Conservation (phyloP, 1,284 basidiomycete genomes). For the Inonotus hispidus region DNA sequence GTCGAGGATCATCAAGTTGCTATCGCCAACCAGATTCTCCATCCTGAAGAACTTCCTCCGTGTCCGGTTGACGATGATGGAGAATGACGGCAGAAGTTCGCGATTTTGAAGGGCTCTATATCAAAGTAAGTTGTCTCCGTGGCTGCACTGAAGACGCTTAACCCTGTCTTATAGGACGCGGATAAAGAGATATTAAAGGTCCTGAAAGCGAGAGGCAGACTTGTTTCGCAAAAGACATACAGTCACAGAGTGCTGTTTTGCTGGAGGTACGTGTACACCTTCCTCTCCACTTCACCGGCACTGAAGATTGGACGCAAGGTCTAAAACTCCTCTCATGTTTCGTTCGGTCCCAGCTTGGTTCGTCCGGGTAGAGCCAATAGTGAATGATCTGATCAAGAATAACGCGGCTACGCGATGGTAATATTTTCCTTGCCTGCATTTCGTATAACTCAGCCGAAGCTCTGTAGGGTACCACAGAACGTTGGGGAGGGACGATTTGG, state of each 20-base stretch:
- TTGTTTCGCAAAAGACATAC: slow-evolving; percentile 84
- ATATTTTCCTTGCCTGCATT: slow-evolving; percentile 19
- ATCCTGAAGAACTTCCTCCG: slow-evolving; percentile 87
- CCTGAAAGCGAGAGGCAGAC: slow-evolving; percentile 56
- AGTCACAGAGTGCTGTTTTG: slow-evolving; percentile 96
- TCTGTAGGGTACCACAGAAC: neutral
- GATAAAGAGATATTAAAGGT: neutral
- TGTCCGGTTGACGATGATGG: slow-evolving; percentile 93
- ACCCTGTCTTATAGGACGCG: neutral
- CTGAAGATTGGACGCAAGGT: too few species aligned
- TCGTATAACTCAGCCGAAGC: slow-evolving; percentile 27
- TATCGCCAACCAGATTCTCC: slow-evolving; percentile 75
- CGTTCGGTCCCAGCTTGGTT: slow-evolving; percentile 97
- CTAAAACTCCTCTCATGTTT: slow-evolving; percentile 93
- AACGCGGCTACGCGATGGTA: slow-evolving; percentile 91
- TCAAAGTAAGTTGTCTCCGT: neutral
- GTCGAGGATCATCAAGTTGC: neutral
- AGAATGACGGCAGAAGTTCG: slow-evolving; percentile 82
- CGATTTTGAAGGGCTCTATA: slow-evolving; percentile 20
- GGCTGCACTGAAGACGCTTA: neutral
- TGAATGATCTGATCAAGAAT: slow-evolving; percentile 84
- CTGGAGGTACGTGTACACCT: slow-evolving; percentile 63
- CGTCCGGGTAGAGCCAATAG: slow-evolving; percentile 82
- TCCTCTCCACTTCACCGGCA: slow-evolving; percentile 11
- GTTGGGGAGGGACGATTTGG: slow-evolving; percentile 80